Percentiles rank a stretch among this genome's conserved stretches.
phyloP scores from a whole-genome alignment of 2,329 filamentous ascomycete species.

The Rhynchosporium secalis region DNA sequence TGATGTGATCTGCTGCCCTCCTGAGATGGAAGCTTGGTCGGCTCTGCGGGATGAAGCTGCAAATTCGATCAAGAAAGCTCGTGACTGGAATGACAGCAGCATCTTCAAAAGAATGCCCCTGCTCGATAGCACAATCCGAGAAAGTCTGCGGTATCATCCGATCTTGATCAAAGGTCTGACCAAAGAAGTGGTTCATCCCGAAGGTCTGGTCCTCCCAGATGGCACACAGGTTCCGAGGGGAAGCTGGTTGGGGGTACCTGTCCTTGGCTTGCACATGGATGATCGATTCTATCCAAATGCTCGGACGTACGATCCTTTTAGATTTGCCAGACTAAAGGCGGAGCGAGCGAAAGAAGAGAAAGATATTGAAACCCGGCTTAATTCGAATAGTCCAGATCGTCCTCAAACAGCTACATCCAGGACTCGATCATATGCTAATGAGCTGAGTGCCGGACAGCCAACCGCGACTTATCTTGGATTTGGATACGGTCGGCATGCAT shows the following conservation, averaged over 20 bases:
- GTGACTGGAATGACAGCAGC: too few relatives aligned
- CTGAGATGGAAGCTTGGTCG: too few relatives aligned
- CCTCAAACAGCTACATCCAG: background rate
- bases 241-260: background rate
- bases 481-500: slow-evolving; percentile 6
- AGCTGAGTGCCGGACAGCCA: background rate
- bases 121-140: slow-evolving; percentile 5
- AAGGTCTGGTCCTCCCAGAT: background rate
- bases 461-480: slow-evolving; percentile 2
- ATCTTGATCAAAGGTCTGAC: background rate
- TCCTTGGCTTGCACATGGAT: background rate
- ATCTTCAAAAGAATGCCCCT: too few relatives aligned
- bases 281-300: slow-evolving; percentile 2
- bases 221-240: background rate
- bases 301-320: background rate
- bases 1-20: too few relatives aligned
- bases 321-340: background rate
- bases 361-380: background rate
- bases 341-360: background rate
- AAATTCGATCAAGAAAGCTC: too few relatives aligned
- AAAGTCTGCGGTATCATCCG: slow-evolving; percentile 1
- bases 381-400: too few relatives aligned
- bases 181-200: background rate
- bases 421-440: background rate
- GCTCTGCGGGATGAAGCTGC: too few relatives aligned